Percentiles rank a stretch among this genome's conserved stretches.
These are phyloP conservation scores for Lactuca saligna DNA, from an alignment of 129 eudicot species.

Conservation along the genomic window DNA sequence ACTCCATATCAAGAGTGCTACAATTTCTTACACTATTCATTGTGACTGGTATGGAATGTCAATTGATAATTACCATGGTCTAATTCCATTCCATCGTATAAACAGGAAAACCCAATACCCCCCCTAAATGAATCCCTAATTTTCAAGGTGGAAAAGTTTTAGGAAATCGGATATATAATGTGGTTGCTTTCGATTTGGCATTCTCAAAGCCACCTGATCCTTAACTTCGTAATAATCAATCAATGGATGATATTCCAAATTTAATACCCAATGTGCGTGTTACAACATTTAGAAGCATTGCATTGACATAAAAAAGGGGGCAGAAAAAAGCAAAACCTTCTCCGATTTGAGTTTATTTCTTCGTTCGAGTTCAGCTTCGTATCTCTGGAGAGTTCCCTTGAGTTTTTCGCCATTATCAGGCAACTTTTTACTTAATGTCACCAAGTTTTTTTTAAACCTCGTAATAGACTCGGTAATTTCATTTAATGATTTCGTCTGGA, in stretches of 20 bases:
- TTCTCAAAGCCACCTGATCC: neutral
- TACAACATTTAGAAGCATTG: neutral
- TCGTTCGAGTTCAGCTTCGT: slow-evolving; percentile 39
- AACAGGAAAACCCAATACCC: neutral
- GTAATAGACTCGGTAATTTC: slow-evolving; percentile 13
- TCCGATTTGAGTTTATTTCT: slow-evolving; percentile 9
- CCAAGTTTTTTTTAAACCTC: neutral
- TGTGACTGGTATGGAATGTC: too few relatives aligned
- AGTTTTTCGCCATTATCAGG: slow-evolving; percentile 54
- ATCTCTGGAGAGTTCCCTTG: slow-evolving; percentile 12
- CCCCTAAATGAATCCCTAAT: slow-evolving; percentile 15
- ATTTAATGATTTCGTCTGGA: slow-evolving; percentile 16
- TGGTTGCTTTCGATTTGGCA: neutral
- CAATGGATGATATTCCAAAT: neutral
- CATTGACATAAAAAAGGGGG: slow-evolving; percentile 4
- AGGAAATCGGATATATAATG: neutral
- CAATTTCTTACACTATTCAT: neutral
- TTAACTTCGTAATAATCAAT: neutral
- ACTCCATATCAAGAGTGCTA: neutral
- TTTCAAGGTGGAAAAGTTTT: neutral
- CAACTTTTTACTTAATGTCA: neutral
- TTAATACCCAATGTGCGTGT: neutral
- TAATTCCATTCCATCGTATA: neutral
- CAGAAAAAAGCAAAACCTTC: slow-evolving; percentile 37
- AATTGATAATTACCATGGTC: neutral